Base-by-base conservation (phyloP, 805 yeast species). In the Yarrowia keelungensis region DNA sequence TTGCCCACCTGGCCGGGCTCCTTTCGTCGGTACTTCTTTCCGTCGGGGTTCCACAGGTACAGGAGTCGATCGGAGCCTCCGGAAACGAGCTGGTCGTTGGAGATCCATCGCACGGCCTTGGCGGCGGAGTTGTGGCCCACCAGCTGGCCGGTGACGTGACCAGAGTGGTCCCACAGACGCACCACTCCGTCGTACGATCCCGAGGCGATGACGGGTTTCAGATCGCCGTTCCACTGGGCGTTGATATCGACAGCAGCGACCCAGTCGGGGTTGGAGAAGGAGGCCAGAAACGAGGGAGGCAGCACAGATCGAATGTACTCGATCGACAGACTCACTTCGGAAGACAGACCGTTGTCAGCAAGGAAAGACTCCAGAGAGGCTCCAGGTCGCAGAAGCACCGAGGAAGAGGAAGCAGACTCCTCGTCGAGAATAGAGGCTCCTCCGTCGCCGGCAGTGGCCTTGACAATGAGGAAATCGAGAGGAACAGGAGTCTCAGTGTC, bases 111-210 rank as follows among this genome's bases (percentile, higher is more conserved):
- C 36, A 92, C 97, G 15, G 90, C 84, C 76, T 89, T 89, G 67
- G 95, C 87, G 12, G 98, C 88, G 39, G 91, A 97, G 16, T 90
- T 86, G 78, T 95, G 99, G 36, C 98, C 98, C 66, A 86, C 85
- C 73, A 89, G 85, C 77, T 91, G 97, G 71, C 89, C 86, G 73
- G 87, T 89, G 10, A 93, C 89, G 62, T 86, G 83, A 10, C 98
- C 98, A 15, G 91, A 84, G 78, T 86, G 79, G 76, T 91, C 88
- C 87, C 93, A 95, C 11, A 95, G 87, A 72, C 98, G 86, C 32
- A 94, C 97, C 39, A 94, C 85, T 73, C 98, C 98, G 77, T 95
- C 99, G 76, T 93, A 95, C 0, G 97, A 88, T 47, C 98, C 99
- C 14, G 95, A 87, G 54, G 92, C 82, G 67, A 94, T 90, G 74